phyloP scores from a whole-genome alignment of 345 rosid genomes.

The Nephelium lappaceum region DNA sequence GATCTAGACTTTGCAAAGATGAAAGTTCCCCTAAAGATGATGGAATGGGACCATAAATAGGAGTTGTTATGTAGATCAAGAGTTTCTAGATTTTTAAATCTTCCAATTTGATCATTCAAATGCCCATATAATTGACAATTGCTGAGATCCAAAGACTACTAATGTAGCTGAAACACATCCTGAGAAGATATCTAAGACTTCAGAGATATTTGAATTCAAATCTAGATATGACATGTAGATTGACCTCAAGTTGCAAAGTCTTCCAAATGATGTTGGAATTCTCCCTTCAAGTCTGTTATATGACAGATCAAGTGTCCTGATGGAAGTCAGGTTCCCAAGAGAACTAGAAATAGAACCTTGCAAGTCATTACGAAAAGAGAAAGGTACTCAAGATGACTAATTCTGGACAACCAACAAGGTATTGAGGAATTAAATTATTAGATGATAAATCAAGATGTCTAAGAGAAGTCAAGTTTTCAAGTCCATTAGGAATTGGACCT shows the following conservation, averaged over 20 bases:
- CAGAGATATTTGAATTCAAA: not conserved
- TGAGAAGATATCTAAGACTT: not conserved
- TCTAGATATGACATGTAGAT: not conserved
- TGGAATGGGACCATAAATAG: not conserved
- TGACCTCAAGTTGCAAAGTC: not conserved
- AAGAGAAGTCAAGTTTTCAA: constrained; percentile 28
- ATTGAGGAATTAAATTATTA: constrained; percentile 20
- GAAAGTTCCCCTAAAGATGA: not conserved
- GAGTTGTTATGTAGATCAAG: not conserved
- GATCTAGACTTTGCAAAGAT: not conserved
- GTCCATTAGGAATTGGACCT: constrained; percentile 13
- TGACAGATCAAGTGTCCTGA: constrained; percentile 14
- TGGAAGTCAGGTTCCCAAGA: constrained; percentile 25
- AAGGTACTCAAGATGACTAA: constrained; percentile 27
- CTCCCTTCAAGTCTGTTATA: not conserved
- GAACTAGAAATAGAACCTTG: constrained; percentile 24
- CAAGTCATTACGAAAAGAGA: constrained; percentile 5
- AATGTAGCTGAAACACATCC: not conserved
- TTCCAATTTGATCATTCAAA: not conserved
- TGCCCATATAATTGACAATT: not conserved
- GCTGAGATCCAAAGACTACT: not conserved
- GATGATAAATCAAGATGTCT: constrained; percentile 6
- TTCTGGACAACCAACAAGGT: constrained; percentile 20
- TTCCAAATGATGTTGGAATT: constrained; percentile 9
- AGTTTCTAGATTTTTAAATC: not conserved